Percentiles rank a stretch among this genome's conserved stretches.
phyloP scores from a whole-genome alignment of 2,329 filamentous ascomycete species.

The Thermothelomyces thermophilus region DNA sequence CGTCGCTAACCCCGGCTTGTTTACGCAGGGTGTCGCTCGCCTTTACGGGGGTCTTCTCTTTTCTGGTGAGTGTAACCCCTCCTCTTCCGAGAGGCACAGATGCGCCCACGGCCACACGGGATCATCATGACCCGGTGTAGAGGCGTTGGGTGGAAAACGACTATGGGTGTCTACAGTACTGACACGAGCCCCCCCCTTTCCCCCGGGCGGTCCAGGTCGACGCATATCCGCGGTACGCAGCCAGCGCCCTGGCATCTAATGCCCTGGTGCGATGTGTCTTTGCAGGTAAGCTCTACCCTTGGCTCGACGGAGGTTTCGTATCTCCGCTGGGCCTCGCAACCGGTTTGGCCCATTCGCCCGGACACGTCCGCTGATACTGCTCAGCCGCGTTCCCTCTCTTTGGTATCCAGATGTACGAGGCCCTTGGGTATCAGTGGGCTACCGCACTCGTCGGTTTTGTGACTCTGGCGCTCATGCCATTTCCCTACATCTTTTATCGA shows the following conservation, averaged over 20 bases:
- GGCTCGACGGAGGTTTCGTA: conserved; percentile 6
- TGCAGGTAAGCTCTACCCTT: conserved; percentile 45
- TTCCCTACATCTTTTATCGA: conserved; percentile 57
- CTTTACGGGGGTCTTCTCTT: conserved; percentile 82
- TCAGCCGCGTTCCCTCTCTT: conserved; percentile 69
- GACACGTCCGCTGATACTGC: conserved; percentile 6
- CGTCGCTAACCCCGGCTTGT: conserved; percentile 16
- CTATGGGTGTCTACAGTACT: conserved; percentile 14
- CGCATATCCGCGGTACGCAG: conserved; percentile 69
- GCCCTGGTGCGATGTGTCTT: conserved; percentile 72
- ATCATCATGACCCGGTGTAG: conserved; percentile 10
- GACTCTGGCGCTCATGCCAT: conserved; percentile 55
- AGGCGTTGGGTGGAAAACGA: conserved; percentile 25
- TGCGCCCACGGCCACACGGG: conserved; percentile 9
- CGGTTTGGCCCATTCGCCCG: neutral
- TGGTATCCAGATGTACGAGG: conserved; percentile 64
- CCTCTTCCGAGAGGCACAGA: conserved; percentile 12
- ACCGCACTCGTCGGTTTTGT: conserved; percentile 56
- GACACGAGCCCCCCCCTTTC: conserved; percentile 17
- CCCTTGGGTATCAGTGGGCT: conserved; percentile 65
- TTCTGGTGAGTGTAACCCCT: conserved; percentile 55
- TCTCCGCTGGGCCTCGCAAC: neutral
- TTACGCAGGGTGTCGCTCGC: conserved; percentile 61
- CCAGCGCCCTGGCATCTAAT: conserved; percentile 75
- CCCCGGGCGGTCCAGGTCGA: conserved; percentile 54